phyloP scores from a whole-genome alignment of 177 flowering plant genomes.

The Vitis hybrid region DNA sequence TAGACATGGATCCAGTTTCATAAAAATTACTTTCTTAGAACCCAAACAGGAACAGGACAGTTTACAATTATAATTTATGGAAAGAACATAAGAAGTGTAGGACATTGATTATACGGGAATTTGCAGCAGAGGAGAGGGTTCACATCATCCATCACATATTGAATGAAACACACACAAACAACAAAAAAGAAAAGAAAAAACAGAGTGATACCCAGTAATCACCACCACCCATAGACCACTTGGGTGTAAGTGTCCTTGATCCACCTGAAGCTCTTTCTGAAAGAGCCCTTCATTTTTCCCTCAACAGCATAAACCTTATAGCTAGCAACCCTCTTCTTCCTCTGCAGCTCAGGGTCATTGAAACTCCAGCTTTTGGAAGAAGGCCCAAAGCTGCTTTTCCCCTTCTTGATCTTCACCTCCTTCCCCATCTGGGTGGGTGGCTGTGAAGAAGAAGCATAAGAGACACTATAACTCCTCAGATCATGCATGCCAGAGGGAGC shows the following conservation, averaged over 20 bases:
- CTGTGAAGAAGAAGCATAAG: constrained; percentile 33
- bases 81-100: neutral
- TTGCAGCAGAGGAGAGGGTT: too few species aligned
- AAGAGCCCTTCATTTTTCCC: constrained; percentile 77
- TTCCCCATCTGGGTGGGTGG: constrained; percentile 26
- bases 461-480: constrained; percentile 61
- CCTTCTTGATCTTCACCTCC: constrained; percentile 53
- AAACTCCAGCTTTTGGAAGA: constrained; percentile 54
- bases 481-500: constrained; percentile 51
- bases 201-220: constrained; percentile 8
- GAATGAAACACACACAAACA: neutral
- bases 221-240: constrained; percentile 63
- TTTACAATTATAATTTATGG: too few species aligned
- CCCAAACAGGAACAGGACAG: too few species aligned
- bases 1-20: too few species aligned
- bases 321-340: constrained; percentile 80
- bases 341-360: constrained; percentile 76
- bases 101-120: too few species aligned
- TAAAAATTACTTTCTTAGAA: too few species aligned
- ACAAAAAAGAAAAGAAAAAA: neutral
- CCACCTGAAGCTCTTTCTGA: constrained; percentile 77
- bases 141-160: too few species aligned
- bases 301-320: constrained; percentile 74
- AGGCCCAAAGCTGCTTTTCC: constrained; percentile 33
- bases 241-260: constrained; percentile 63